Percentiles rank a stretch among this genome's conserved stretches.
Evolutionary conservation across 1,284 basidiomycete species (phyloP).

Genomic region (Mixia osmundae): DNA sequence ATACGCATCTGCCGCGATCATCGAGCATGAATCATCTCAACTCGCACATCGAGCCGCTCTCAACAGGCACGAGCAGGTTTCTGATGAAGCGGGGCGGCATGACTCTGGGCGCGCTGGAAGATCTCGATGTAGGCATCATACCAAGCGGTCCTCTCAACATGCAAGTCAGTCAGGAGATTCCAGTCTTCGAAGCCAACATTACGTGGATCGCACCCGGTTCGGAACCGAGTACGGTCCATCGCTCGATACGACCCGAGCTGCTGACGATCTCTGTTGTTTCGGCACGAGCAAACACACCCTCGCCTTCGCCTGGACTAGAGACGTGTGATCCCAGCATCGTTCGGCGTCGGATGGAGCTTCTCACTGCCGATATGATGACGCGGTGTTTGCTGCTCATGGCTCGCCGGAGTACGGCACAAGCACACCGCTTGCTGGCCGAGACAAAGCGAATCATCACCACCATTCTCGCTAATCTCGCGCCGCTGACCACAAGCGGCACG

Average conservation of each 20-base stretch:
- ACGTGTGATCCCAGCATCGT: constrained; percentile 55
- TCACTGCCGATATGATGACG: constrained; percentile 83
- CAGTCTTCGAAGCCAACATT: constrained; percentile 43
- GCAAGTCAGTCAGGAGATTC: constrained; percentile 72
- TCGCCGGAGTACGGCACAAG: constrained; percentile 59
- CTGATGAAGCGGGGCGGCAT: neutral
- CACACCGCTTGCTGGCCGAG: constrained; percentile 63
- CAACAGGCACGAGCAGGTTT: constrained; percentile 4
- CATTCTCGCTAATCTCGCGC: constrained; percentile 11
- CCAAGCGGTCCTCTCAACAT: constrained; percentile 11
- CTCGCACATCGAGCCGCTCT: constrained; percentile 15
- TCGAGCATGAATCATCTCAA: constrained; percentile 12
- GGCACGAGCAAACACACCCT: constrained; percentile 13
- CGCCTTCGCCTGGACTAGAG: constrained; percentile 16
- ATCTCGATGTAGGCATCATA: constrained; percentile 36
- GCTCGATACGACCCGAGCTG: constrained; percentile 65
- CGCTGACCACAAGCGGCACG: neutral
- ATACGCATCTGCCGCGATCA: neutral
- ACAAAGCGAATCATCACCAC: constrained; percentile 51
- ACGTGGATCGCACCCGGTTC: constrained; percentile 72
- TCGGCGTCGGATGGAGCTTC: constrained; percentile 73
- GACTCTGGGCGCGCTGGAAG: constrained; percentile 17
- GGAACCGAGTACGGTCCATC: constrained; percentile 51
- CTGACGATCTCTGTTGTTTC: constrained; percentile 70
- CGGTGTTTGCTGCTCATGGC: constrained; percentile 70